These are phyloP conservation scores for Volvariella volvacea DNA, from an alignment of 1,284 basidiomycete species.

Conservation along the genomic window DNA sequence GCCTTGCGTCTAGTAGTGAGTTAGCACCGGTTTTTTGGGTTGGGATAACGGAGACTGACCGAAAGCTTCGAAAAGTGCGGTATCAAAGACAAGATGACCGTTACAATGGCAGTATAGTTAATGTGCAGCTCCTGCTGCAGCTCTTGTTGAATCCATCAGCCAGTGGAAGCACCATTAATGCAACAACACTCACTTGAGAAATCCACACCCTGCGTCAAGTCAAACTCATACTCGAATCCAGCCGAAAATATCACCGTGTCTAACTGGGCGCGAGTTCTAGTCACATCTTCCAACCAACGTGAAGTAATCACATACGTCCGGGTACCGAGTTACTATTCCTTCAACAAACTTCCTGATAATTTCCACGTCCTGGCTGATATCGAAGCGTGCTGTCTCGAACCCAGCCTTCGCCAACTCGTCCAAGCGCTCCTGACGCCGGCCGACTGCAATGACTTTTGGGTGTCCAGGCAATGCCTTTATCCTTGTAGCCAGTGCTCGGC, in stretches of 20 bases:
- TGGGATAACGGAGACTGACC: conserved; percentile 24
- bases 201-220: conserved; percentile 45
- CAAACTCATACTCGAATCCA: conserved; percentile 46
- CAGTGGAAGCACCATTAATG: background rate
- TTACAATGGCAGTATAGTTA: conserved; percentile 52
- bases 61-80: conserved; percentile 51
- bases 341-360: conserved; percentile 34
- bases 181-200: conserved; percentile 37
- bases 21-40: too few species aligned
- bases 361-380: conserved; percentile 32
- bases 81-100: conserved; percentile 42
- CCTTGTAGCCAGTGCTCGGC: conserved; percentile 50
- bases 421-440: conserved; percentile 46
- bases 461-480: conserved; percentile 42
- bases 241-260: conserved; percentile 41
- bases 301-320: conserved; percentile 31
- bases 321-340: conserved; percentile 33
- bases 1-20: conserved; percentile 29
- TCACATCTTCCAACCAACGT: background rate
- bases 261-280: conserved; percentile 38
- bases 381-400: conserved; percentile 32
- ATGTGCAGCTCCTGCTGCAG: conserved; percentile 43
- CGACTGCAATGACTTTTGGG: conserved; percentile 49
- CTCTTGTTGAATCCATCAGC: conserved; percentile 24
- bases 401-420: conserved; percentile 33